Evolutionary conservation across 768 basidiomycete species (phyloP).

Genomic region (Sarcodon sp.): DNA sequence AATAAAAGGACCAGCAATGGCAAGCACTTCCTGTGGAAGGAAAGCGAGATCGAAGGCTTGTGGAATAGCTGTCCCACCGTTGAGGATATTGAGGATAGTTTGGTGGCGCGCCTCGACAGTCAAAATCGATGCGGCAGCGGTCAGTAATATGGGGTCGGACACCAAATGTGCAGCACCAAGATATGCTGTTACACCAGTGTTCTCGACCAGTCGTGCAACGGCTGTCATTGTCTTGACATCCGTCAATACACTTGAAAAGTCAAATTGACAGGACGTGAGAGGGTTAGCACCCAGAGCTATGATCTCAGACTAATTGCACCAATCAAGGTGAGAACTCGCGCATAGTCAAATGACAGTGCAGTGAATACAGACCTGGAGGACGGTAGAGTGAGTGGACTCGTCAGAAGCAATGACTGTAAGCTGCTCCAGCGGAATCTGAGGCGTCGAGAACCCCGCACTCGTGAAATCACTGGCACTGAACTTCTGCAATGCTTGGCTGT

Average conservation of each 20-base stretch:
- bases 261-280: slow-evolving; percentile 49
- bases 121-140: slow-evolving; percentile 60
- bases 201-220: slow-evolving; percentile 64
- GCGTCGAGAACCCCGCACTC: slow-evolving; percentile 48
- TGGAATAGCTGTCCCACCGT: slow-evolving; percentile 47
- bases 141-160: slow-evolving; percentile 43
- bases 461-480: slow-evolving; percentile 55
- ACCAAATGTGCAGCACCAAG: slow-evolving; percentile 60
- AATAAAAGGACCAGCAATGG: slow-evolving; percentile 57
- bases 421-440: slow-evolving; percentile 43
- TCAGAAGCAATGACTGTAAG: slow-evolving; percentile 47
- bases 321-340: background rate
- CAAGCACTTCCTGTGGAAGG: slow-evolving; percentile 56
- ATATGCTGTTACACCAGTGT: slow-evolving; percentile 66
- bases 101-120: slow-evolving; percentile 80
- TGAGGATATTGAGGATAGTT: slow-evolving; percentile 61
- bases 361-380: slow-evolving; percentile 30
- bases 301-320: slow-evolving; percentile 27
- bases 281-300: slow-evolving; percentile 39
- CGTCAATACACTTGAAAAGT: slow-evolving; percentile 48
- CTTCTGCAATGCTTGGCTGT: slow-evolving; percentile 47
- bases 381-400: slow-evolving; percentile 44
- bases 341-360: background rate
- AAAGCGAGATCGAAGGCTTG: slow-evolving; percentile 63
- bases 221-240: slow-evolving; percentile 61